Conservation (phyloP, 257 asterid species). For the Asclepias syriaca region DNA sequence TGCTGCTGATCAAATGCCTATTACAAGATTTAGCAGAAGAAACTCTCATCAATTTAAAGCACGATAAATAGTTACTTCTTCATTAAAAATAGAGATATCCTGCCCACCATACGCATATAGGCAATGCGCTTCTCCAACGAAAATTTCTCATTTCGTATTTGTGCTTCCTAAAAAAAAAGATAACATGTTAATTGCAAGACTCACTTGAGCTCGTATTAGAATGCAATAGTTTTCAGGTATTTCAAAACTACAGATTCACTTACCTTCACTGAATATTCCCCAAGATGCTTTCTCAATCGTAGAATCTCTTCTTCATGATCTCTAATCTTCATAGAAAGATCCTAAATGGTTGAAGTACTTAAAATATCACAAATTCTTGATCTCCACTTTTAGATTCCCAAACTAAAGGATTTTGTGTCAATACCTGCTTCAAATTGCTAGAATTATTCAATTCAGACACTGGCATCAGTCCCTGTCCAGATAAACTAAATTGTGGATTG, state of each 20-base stretch:
- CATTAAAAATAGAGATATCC: slow-evolving; percentile 19
- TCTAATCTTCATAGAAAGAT: slow-evolving; percentile 54
- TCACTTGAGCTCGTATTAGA: background rate
- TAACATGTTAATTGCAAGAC: slow-evolving; percentile 15
- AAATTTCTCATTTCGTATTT: slow-evolving; percentile 75
- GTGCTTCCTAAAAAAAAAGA: slow-evolving; percentile 62
- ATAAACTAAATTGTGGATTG: slow-evolving; percentile 40
- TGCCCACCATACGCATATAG: slow-evolving; percentile 86
- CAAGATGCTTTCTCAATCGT: slow-evolving; percentile 66
- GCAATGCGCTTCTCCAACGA: slow-evolving; percentile 91
- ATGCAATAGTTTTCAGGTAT: slow-evolving; percentile 8
- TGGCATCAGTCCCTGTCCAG: slow-evolving; percentile 53
- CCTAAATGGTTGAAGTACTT: slow-evolving; percentile 37
- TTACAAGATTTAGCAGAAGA: slow-evolving; percentile 17
- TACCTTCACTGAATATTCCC: slow-evolving; percentile 81
- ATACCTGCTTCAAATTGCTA: slow-evolving; percentile 69
- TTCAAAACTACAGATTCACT: slow-evolving; percentile 10
- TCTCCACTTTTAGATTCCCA: background rate
- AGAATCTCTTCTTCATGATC: slow-evolving; percentile 88
- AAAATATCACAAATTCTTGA: slow-evolving; percentile 18
- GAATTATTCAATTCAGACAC: slow-evolving; percentile 43
- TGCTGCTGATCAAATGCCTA: slow-evolving; percentile 99
- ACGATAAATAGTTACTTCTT: slow-evolving; percentile 11
- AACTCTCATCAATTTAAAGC: slow-evolving; percentile 19
- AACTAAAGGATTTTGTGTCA: background rate